A percentile compares a stretch with the other conserved stretches of the same genome.
Conservation (phyloP, 176 grass and related monocot species). For the Zoysia japonica region DNA sequence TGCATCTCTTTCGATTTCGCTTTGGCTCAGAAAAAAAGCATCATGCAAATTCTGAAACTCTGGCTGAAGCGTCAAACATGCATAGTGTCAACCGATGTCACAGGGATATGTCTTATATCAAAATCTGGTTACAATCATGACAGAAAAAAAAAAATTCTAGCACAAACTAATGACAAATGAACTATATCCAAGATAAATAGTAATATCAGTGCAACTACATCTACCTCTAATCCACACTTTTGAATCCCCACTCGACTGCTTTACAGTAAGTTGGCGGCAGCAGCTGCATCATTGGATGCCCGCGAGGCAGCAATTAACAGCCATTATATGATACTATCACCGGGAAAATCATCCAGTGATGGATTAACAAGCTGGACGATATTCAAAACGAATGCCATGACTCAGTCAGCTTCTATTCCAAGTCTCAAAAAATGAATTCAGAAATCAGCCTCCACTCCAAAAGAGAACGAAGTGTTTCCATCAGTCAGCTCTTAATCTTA, state of each 20-base stretch:
- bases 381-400: neutral
- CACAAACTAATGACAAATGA: neutral
- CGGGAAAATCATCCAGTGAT: slow-evolving; percentile 25
- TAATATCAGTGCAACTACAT: neutral
- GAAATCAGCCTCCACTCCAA: slow-evolving; percentile 6
- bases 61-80: neutral
- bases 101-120: neutral
- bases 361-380: slow-evolving; percentile 10
- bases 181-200: neutral
- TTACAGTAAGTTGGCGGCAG: slow-evolving; percentile 15
- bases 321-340: neutral
- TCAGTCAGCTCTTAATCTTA: slow-evolving; percentile 71
- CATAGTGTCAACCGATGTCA: neutral
- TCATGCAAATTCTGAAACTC: neutral
- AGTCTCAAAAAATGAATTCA: neutral
- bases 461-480: neutral
- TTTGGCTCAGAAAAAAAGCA: neutral
- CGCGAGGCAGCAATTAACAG: neutral
- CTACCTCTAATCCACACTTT: neutral
- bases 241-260: slow-evolving; percentile 17
- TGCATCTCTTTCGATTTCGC: neutral
- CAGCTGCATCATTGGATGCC: neutral
- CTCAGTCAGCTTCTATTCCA: slow-evolving; percentile 22
- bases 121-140: neutral
- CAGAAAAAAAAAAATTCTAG: neutral